Evolutionary conservation across 306 rosid species (phyloP).

Genomic region (Medicago ruthenica): DNA sequence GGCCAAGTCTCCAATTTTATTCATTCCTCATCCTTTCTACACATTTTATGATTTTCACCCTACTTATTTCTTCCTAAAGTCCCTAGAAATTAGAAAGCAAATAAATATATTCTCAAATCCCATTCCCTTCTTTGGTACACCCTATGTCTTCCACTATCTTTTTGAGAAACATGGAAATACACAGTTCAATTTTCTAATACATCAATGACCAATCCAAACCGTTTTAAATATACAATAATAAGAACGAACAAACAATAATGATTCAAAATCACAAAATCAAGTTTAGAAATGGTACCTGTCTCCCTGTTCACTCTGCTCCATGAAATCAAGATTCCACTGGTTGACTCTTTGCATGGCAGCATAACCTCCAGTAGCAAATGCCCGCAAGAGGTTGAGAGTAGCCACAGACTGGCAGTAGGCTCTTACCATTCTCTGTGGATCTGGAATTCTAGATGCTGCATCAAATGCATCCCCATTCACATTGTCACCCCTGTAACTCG

Average conservation of each 20-base stretch:
- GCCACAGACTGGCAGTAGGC: conserved; percentile 62
- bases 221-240: not conserved
- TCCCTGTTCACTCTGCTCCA: conserved; percentile 53
- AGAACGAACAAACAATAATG: not conserved
- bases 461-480: conserved; percentile 59
- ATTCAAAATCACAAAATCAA: conserved; percentile 20
- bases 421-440: conserved; percentile 61
- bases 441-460: conserved; percentile 50
- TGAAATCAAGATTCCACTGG: conserved; percentile 55
- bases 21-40: conserved; percentile 3
- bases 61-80: not conserved
- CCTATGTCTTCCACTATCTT: conserved; percentile 2
- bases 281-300: conserved; percentile 40
- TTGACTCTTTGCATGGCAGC: conserved; percentile 62
- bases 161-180: conserved; percentile 28
- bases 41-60: conserved; percentile 12
- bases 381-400: conserved; percentile 57
- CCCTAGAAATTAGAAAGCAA: conserved; percentile 3
- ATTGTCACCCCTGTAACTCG: conserved; percentile 62
- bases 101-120: conserved; percentile 9
- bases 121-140: not conserved
- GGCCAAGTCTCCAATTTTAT: not conserved
- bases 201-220: conserved; percentile 5
- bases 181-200: conserved; percentile 15
- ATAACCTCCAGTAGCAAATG: conserved; percentile 60